Conservation (phyloP, 2,329 filamentous ascomycete genomes). For the Alternaria sp. region DNA sequence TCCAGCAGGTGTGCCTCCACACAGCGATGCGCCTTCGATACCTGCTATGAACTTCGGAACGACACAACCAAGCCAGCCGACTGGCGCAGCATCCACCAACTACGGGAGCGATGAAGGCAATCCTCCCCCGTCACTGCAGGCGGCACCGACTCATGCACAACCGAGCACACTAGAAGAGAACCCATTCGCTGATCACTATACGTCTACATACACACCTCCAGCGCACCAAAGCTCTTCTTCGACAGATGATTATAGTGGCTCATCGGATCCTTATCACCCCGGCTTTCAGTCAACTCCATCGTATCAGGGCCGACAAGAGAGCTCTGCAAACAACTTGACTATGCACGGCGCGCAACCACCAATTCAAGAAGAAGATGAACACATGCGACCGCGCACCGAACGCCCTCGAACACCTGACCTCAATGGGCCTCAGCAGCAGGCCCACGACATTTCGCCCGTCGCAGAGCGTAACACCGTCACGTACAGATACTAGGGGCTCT, state of each 20-base stretch:
- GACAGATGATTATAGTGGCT: conserved; percentile 30
- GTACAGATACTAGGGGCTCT: conserved; percentile 45
- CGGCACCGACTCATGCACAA: conserved; percentile 29
- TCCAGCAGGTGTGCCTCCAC: conserved; percentile 28
- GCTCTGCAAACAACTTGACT: conserved; percentile 54
- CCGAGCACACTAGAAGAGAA: conserved; percentile 40
- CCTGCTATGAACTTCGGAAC: conserved; percentile 27
- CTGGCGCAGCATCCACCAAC: conserved; percentile 16
- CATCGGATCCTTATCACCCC: conserved; percentile 44
- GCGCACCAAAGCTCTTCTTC: conserved; percentile 27
- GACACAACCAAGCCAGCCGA: conserved; percentile 14
- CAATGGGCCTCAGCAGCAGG: conserved; percentile 22
- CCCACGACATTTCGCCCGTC: conserved; percentile 48
- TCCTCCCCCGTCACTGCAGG: conserved; percentile 43
- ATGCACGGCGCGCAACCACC: conserved; percentile 55
- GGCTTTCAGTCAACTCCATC: conserved; percentile 53
- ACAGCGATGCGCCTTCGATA: conserved; percentile 28
- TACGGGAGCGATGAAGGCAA: conserved; percentile 33
- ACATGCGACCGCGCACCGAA: conserved; percentile 33
- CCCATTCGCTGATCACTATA: conserved; percentile 56
- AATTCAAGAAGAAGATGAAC: conserved; percentile 41
- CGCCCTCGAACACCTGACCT: conserved; percentile 41
- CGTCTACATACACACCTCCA: conserved; percentile 42
- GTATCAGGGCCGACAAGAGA: conserved; percentile 56
- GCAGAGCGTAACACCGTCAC: conserved; percentile 50